Conservation (phyloP, 192 early-diverging fungal species). For the Coemansia guatemalensis region DNA sequence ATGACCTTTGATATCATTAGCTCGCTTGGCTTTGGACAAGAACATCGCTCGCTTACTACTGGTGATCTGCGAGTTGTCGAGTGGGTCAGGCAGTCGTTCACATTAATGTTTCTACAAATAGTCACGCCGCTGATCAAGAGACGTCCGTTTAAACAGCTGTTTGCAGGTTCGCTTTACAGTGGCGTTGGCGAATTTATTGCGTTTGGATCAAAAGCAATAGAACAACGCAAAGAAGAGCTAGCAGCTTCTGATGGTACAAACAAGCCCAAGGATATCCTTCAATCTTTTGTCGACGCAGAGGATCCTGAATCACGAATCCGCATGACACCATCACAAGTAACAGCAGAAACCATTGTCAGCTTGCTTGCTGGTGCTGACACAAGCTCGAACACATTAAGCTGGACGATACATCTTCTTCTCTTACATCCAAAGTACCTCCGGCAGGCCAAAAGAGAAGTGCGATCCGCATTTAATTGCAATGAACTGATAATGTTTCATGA, state of each 20-base stretch:
- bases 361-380: constrained; percentile 47
- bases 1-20: constrained; percentile 47
- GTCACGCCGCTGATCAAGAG: constrained; percentile 25
- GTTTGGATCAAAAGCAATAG: constrained; percentile 23
- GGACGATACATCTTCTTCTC: constrained; percentile 36
- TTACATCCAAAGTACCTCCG: constrained; percentile 27
- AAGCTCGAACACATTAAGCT: constrained; percentile 35
- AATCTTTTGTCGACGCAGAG: constrained; percentile 45
- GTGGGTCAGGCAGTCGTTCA: constrained; percentile 36
- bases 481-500: constrained; percentile 26
- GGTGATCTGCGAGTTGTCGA: constrained; percentile 26
- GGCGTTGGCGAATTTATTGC: constrained; percentile 24
- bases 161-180: constrained; percentile 11
- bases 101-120: constrained; percentile 26
- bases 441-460: constrained; percentile 19
- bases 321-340: constrained; percentile 35
- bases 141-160: constrained; percentile 10
- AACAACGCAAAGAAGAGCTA: constrained; percentile 18
- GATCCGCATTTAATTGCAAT: constrained; percentile 8
- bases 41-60: constrained; percentile 34
- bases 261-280: constrained; percentile 36
- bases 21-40: constrained; percentile 37
- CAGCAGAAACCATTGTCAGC: constrained; percentile 34
- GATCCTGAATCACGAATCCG: constrained; percentile 28
- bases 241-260: background rate